Conservation (phyloP, 371 early-diverging fungal genomes). For the Mortierella sp. region DNA sequence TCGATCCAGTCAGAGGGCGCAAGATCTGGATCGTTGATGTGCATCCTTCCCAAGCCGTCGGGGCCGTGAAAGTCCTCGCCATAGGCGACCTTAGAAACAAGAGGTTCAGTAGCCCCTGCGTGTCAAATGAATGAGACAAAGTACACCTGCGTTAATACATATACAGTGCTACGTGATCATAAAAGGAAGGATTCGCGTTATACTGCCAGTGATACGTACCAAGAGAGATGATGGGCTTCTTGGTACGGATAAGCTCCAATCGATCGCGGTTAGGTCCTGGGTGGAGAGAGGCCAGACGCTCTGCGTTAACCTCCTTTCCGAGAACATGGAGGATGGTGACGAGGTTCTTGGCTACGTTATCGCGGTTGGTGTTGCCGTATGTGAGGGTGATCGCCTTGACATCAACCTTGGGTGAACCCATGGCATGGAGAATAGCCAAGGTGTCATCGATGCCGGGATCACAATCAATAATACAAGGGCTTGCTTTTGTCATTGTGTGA, state of each 20-base stretch:
- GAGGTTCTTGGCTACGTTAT: slow-evolving; percentile 48
- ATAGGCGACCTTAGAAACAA: slow-evolving; percentile 42
- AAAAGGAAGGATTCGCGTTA: too few relatives aligned
- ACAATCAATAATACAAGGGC: slow-evolving; percentile 50
- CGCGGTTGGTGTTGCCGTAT: slow-evolving; percentile 61
- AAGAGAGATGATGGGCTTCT: slow-evolving; percentile 59
- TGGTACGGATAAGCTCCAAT: slow-evolving; percentile 31
- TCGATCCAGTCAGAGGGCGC: slow-evolving; percentile 59
- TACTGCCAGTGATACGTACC: slow-evolving; percentile 56
- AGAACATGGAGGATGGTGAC: slow-evolving; percentile 48
- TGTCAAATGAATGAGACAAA: not conserved
- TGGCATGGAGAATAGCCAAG: slow-evolving; percentile 61
- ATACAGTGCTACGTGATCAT: too few relatives aligned
- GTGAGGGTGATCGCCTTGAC: slow-evolving; percentile 62
- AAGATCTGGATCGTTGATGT: slow-evolving; percentile 53
- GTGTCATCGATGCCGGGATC: slow-evolving; percentile 67
- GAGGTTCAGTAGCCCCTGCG: slow-evolving; percentile 57
- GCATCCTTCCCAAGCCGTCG: slow-evolving; percentile 63
- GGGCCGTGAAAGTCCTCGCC: slow-evolving; percentile 64
- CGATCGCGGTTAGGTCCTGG: slow-evolving; percentile 30
- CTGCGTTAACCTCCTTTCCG: slow-evolving; percentile 48
- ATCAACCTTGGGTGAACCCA: slow-evolving; percentile 61
- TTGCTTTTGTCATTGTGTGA: slow-evolving; percentile 13
- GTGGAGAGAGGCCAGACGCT: slow-evolving; percentile 47
- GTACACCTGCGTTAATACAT: not conserved